Percentiles rank a stretch among this genome's conserved stretches.
phyloP scores from a whole-genome alignment of 2,329 filamentous ascomycete species.

The Curvularia verruculosa region DNA sequence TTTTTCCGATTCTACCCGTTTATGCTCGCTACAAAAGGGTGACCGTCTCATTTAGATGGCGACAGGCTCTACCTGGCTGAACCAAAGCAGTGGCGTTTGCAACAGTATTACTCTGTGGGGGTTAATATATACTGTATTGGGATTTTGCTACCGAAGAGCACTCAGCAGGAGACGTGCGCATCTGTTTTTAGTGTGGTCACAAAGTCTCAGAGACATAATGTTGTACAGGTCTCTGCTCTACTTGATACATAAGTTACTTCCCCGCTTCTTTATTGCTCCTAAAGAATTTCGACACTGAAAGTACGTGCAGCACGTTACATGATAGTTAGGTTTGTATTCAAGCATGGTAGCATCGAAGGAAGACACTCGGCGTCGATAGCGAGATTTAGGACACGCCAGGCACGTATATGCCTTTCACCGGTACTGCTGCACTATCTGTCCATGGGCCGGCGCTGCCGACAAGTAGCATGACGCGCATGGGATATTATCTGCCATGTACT shows the following conservation, averaged over 20 bases:
- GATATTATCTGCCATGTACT: slow-evolving; percentile 56
- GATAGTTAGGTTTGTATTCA: slow-evolving; percentile 57
- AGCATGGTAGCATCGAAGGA: slow-evolving; percentile 61
- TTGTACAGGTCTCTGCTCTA: neutral
- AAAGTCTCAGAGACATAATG: neutral
- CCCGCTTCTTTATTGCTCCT: slow-evolving; percentile 16
- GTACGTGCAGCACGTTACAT: slow-evolving; percentile 63
- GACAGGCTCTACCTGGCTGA: slow-evolving; percentile 55
- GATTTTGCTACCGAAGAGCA: slow-evolving; percentile 44
- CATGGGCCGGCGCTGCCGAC: slow-evolving; percentile 49
- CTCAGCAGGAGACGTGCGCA: neutral
- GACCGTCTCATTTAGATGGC: slow-evolving; percentile 45
- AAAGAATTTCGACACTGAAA: slow-evolving; percentile 57
- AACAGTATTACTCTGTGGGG: neutral
- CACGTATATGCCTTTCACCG: slow-evolving; percentile 42
- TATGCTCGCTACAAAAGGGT: neutral
- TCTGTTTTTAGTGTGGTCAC: neutral
- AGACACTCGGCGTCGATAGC: slow-evolving; percentile 61
- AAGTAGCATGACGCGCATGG: slow-evolving; percentile 60
- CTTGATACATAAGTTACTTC: neutral
- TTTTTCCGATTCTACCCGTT: neutral
- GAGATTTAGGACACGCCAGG: slow-evolving; percentile 59
- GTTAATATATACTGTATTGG: neutral
- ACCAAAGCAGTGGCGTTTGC: neutral
- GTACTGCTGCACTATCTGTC: slow-evolving; percentile 59